Percentiles rank a stretch among this genome's conserved stretches.
Conservation (phyloP, 331 rosid genomes). For the Stylosanthes scabra region DNA sequence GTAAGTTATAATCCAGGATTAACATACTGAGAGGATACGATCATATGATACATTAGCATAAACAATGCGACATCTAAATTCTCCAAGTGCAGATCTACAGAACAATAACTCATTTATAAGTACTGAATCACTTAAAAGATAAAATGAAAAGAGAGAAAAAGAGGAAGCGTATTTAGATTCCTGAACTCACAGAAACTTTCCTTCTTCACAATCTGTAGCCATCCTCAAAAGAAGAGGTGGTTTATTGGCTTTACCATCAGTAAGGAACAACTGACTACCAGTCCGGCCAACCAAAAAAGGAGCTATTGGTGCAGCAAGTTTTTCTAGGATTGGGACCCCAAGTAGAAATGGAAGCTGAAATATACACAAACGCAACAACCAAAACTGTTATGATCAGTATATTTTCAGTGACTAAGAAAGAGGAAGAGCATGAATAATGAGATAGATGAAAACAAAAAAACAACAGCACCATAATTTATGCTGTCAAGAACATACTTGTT, state of each 20-base stretch:
- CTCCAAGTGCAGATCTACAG: conserved; percentile 88
- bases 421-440: conserved; percentile 17
- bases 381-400: conserved; percentile 19
- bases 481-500: conserved; percentile 68
- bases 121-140: conserved; percentile 18
- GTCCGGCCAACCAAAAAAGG: conserved; percentile 85
- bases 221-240: conserved; percentile 94
- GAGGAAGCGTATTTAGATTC: conserved; percentile 19
- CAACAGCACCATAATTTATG: conserved; percentile 33
- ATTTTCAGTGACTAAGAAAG: conserved; percentile 33
- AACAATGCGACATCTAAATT: conserved; percentile 72
- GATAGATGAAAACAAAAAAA: conserved; percentile 9
- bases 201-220: conserved; percentile 89
- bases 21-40: conserved; percentile 70
- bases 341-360: conserved; percentile 89
- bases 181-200: conserved; percentile 77
- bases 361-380: conserved; percentile 36
- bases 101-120: conserved; percentile 38
- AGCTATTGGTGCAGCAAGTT: conserved; percentile 85
- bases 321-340: conserved; percentile 90
- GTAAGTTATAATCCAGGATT: conserved; percentile 4
- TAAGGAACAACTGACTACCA: conserved; percentile 94
- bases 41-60: conserved; percentile 97
- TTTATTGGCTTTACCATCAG: conserved; percentile 84
- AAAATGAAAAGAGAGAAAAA: conserved; percentile 3